Conservation (phyloP, 768 basidiomycete species). For the Pleurotus tuoliensis region DNA sequence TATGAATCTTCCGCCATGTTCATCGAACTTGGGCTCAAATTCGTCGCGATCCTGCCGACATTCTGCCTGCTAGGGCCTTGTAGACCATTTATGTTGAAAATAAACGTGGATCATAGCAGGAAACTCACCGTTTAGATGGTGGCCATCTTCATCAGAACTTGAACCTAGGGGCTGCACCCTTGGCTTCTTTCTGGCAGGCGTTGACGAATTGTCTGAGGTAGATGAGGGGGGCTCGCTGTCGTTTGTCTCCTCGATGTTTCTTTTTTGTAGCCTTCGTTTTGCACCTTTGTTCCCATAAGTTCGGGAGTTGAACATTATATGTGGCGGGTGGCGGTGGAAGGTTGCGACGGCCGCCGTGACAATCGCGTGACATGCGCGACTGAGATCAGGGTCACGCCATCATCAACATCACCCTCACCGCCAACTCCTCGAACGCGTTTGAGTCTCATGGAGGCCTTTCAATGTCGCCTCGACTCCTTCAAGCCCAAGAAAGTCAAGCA, state of each 20-base stretch:
- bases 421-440: too few species aligned
- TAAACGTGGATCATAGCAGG: too few species aligned
- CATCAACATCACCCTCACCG: too few species aligned
- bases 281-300: conserved; percentile 27
- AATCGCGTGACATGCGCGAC: conserved; percentile 30
- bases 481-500: conserved; percentile 60
- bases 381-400: neutral
- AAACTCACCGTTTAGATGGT: too few species aligned
- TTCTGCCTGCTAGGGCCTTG: too few species aligned
- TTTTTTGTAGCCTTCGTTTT: neutral
- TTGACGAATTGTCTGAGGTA: neutral
- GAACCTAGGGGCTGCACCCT: neutral
- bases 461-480: conserved; percentile 68
- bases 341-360: conserved; percentile 9
- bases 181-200: conserved; percentile 9
- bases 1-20: too few species aligned
- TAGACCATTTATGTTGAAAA: too few species aligned
- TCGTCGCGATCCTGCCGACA: too few species aligned
- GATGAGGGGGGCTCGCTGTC: neutral
- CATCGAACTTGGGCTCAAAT: too few species aligned
- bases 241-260: too few species aligned
- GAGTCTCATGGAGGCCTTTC: conserved; percentile 44
- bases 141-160: too few species aligned
- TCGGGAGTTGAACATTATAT: conserved; percentile 19
- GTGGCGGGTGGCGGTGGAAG: conserved; percentile 9